Evolutionary conservation across 441 rosid species (phyloP), one percentile per base, ranked within the genome.

Genomic region (Adansonia gregorii): DNA sequence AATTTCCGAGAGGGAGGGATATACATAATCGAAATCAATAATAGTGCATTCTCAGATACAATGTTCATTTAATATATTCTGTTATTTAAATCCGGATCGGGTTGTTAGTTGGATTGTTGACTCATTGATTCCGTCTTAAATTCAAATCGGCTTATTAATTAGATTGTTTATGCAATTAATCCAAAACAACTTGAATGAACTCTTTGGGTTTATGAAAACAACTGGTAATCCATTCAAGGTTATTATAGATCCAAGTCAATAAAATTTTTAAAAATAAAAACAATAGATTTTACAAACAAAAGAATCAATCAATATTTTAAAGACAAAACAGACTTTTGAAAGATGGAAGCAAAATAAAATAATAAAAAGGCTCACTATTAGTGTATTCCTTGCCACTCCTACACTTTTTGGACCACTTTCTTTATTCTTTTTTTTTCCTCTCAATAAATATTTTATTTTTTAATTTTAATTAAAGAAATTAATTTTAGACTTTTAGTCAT

Each of bases 211-310:
- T 39, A 39, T 39, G 43, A 39, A 39, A 39, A 39, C n/a, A 3
- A 5, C 43, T 39, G 0, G 2, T 39, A 5, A 39, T 39, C 43
- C 43, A 39, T 39, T 39, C 6, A 2, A 39, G 43, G 5, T 39
- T 39, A 39, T 39, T 39, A 39, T 39, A 3, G 6, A 39, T 39
- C 43, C 5, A 39, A 0, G 6, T 39, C 43, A 39, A 39, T 39
- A 39, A 39, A 39, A 39, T 39, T n/a, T n/a, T n/a, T n/a, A n/a
- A n/a, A n/a, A n/a, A n/a, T n/a, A n/a, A n/a, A n/a, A n/a, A n/a
- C n/a, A n/a, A n/a, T n/a, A n/a, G n/a, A n/a, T n/a, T 9, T 24
- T 11, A n/a, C 1, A 73, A 74, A 74, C 68, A 45, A 77, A 78
- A 19, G 45, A 54, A 73, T 75, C 35, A 31, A 27, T 17, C 68